Evolutionary conservation across 2,329 filamentous ascomycete genomes (phyloP).

Genomic region (Elsinoe fawcettii): DNA sequence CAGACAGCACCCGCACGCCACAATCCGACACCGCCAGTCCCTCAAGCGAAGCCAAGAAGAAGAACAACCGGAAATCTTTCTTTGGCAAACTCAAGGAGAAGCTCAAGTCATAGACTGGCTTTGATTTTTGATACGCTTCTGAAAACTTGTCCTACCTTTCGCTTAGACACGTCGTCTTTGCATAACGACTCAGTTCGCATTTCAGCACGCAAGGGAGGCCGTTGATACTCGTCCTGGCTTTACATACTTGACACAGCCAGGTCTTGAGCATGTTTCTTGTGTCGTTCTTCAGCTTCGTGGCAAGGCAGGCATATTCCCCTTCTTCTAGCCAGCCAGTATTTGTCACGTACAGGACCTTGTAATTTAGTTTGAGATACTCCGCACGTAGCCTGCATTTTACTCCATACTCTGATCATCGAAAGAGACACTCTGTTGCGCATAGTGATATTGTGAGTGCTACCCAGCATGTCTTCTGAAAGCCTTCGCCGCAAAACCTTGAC

Average conservation of each 20-base stretch:
- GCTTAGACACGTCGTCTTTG: background rate
- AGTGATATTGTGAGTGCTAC: too few species aligned
- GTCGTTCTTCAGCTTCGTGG: slow-evolving; percentile 2
- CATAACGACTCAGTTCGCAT: background rate
- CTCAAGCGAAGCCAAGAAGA: slow-evolving; percentile 29
- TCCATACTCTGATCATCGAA: too few species aligned
- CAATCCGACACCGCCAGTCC: slow-evolving; percentile 24
- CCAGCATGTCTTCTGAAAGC: too few species aligned
- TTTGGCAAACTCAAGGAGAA: slow-evolving; percentile 45
- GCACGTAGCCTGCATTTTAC: slow-evolving; percentile 6
- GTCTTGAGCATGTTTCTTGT: background rate
- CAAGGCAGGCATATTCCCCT: slow-evolving; percentile 3
- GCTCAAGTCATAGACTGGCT: slow-evolving; percentile 27
- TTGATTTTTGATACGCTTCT: background rate
- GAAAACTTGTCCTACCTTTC: background rate
- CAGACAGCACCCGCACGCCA: slow-evolving; percentile 9
- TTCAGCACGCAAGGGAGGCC: background rate
- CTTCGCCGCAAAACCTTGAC: background rate
- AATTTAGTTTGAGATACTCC: slow-evolving; percentile 12
- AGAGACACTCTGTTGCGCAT: too few species aligned
- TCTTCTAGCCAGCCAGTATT: background rate
- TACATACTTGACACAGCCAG: background rate
- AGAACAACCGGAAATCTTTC: slow-evolving; percentile 42
- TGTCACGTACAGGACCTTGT: slow-evolving; percentile 5
- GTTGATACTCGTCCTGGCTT: background rate